A percentile compares a stretch with the other conserved stretches of the same genome.
Conservation (phyloP, 2,329 filamentous ascomycete species). For the Diatrype stigma region DNA sequence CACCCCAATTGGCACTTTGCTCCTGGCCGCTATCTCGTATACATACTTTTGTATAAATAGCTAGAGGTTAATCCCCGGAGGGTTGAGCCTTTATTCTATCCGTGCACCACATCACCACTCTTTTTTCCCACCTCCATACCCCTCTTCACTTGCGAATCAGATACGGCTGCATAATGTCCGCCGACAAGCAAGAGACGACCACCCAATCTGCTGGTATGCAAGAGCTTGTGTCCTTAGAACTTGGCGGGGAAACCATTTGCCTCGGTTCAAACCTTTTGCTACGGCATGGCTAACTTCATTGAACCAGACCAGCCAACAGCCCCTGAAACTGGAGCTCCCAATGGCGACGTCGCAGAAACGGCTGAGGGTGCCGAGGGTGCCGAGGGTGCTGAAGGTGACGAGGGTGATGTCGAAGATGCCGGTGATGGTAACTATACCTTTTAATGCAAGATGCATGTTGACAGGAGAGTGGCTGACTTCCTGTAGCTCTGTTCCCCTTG, state of each 20-base stretch:
- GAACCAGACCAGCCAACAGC: slow-evolving; percentile 10
- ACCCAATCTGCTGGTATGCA: slow-evolving; percentile 18
- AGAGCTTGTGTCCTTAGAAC: not conserved
- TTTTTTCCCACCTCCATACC: not conserved
- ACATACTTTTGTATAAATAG: not conserved
- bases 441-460: slow-evolving; percentile 12
- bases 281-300: not conserved
- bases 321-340: slow-evolving; percentile 18
- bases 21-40: slow-evolving; percentile 1
- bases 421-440: slow-evolving; percentile 20
- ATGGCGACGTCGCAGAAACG: slow-evolving; percentile 16
- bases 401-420: slow-evolving; percentile 20
- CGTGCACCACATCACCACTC: not conserved
- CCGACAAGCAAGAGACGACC: slow-evolving; percentile 24
- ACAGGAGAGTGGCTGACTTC: not conserved
- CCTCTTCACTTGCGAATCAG: not conserved
- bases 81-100: not conserved
- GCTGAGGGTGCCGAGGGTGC: slow-evolving; percentile 13
- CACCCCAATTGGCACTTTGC: slow-evolving; percentile 14
- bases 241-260: not conserved
- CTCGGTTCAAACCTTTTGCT: slow-evolving; percentile 9
- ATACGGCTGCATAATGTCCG: slow-evolving; percentile 20
- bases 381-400: slow-evolving; percentile 20
- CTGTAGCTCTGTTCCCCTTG: slow-evolving; percentile 53
- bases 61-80: not conserved